phyloP scores from a whole-genome alignment of 768 basidiomycete species.

The Mycena sanguinolenta region DNA sequence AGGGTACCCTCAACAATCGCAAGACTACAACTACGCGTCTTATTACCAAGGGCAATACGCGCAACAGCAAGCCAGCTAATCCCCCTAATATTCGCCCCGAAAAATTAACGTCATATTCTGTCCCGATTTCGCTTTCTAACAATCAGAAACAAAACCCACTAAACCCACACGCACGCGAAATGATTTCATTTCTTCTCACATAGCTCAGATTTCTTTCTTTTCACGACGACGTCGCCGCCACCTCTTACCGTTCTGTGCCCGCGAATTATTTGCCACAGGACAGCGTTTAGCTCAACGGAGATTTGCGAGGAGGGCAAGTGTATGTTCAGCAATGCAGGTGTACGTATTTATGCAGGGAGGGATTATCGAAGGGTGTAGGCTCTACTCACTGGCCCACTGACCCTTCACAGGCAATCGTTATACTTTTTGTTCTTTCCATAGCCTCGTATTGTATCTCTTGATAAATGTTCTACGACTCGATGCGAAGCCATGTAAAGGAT shows the following conservation, averaged over 20 bases:
- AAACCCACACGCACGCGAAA: conserved; percentile 50
- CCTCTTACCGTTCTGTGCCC: conserved; percentile 25
- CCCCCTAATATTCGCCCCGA: conserved; percentile 29
- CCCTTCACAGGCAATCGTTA: conserved; percentile 36
- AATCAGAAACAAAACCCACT: conserved; percentile 55
- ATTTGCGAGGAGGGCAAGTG: conserved; percentile 27
- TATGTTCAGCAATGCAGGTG: conserved; percentile 33
- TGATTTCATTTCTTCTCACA: conserved; percentile 36
- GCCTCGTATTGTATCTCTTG: conserved; percentile 35
- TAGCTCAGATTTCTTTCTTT: conserved; percentile 37
- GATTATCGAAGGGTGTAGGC: conserved; percentile 40
- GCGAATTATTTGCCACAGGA: conserved; percentile 16
- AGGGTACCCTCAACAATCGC: conserved; percentile 61
- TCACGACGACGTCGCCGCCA: conserved; percentile 23
- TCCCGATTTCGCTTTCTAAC: conserved; percentile 57
- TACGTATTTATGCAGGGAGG: conserved; percentile 39
- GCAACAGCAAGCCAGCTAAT: conserved; percentile 72
- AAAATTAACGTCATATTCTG: conserved; percentile 45
- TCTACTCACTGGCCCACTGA: conserved; percentile 43
- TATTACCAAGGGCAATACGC: conserved; percentile 92
- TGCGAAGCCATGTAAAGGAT: too few species aligned
- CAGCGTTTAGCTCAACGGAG: conserved; percentile 22
- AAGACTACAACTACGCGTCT: conserved; percentile 88
- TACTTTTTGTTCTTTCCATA: conserved; percentile 26
- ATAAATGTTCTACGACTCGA: conserved; percentile 11